Conservation (phyloP, 768 basidiomycete species). For the Kwoniella newhampshirensis region DNA sequence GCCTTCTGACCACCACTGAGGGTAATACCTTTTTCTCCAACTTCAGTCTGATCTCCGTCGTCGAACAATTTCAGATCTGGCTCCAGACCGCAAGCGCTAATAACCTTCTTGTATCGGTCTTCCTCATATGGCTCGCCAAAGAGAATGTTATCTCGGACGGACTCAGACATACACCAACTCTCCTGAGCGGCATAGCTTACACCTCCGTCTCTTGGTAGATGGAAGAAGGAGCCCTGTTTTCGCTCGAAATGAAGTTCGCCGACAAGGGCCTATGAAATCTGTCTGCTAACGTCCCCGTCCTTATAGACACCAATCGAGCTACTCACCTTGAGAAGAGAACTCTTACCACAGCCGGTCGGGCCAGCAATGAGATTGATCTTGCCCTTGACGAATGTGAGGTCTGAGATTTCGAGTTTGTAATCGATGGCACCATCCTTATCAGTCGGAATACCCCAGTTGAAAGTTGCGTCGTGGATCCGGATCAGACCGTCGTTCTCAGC, state of each 20-base stretch:
- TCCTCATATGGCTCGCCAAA: conserved; percentile 58
- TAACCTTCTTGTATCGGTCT: conserved; percentile 56
- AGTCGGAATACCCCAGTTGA: conserved; percentile 47
- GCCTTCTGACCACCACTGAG: conserved; percentile 64
- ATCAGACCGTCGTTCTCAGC: conserved; percentile 44
- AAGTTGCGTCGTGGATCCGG: conserved; percentile 48
- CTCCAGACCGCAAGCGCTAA: conserved; percentile 53
- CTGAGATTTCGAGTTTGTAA: conserved; percentile 50
- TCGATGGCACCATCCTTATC: conserved; percentile 58
- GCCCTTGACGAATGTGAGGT: conserved; percentile 52
- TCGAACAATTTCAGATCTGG: conserved; percentile 59
- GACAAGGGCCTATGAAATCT: conserved; percentile 49
- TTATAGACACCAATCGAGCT: not conserved
- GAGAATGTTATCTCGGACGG: conserved; percentile 59
- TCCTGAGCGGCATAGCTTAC: conserved; percentile 81
- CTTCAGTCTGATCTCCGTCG: conserved; percentile 68
- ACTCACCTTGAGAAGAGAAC: conserved; percentile 42
- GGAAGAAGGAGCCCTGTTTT: conserved; percentile 63
- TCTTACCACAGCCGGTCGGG: conserved; percentile 54
- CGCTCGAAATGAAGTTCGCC: conserved; percentile 56
- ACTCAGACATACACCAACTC: conserved; percentile 77
- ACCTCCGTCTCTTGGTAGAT: conserved; percentile 67
- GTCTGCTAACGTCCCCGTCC: not conserved
- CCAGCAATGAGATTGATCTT: conserved; percentile 55
- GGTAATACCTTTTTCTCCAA: conserved; percentile 68